These are phyloP conservation scores for Penicillium sp. DNA, from an alignment of 2,329 filamentous ascomycete genomes.

Conservation along the genomic window DNA sequence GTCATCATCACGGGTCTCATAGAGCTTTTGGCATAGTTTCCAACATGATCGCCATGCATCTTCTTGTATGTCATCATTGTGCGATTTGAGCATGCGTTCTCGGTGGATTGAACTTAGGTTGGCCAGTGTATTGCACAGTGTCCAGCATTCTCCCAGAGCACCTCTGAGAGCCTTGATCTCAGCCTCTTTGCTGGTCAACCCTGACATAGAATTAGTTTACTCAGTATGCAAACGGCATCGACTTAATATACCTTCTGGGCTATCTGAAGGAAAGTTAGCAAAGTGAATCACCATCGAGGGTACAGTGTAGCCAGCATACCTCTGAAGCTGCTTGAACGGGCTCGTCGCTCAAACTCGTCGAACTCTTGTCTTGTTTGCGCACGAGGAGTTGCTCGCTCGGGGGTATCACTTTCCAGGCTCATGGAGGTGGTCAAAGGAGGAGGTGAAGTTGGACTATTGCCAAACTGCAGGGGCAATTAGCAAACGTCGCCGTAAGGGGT, in stretches of 20 bases:
- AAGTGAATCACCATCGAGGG: slow-evolving; percentile 9
- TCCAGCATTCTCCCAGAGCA: slow-evolving; percentile 88
- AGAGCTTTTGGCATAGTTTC: slow-evolving; percentile 87
- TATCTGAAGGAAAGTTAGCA: slow-evolving; percentile 27
- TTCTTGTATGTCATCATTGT: slow-evolving; percentile 76
- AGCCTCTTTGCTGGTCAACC: slow-evolving; percentile 54
- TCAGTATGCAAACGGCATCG: slow-evolving; percentile 21
- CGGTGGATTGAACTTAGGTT: slow-evolving; percentile 82
- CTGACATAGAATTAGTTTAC: slow-evolving; percentile 32
- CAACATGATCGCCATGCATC: slow-evolving; percentile 93
- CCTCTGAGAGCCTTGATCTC: slow-evolving; percentile 67
- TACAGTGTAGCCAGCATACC: slow-evolving; percentile 55
- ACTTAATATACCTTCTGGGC: slow-evolving; percentile 32
- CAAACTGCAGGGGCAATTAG: slow-evolving; percentile 23
- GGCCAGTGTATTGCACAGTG: slow-evolving; percentile 85
- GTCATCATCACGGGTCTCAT: slow-evolving; percentile 75
- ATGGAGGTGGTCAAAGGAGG: slow-evolving; percentile 77
- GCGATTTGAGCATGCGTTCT: slow-evolving; percentile 73
- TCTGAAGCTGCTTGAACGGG: slow-evolving; percentile 73
- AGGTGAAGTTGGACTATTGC: slow-evolving; percentile 56
- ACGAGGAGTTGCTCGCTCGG: slow-evolving; percentile 73
- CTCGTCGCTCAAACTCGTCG: slow-evolving; percentile 53
- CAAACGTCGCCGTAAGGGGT: not conserved
- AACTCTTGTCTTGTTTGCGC: slow-evolving; percentile 81
- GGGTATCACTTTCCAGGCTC: slow-evolving; percentile 63